phyloP scores from a whole-genome alignment of 805 yeast genomes.

The Saccharomycopsis fodiens region DNA sequence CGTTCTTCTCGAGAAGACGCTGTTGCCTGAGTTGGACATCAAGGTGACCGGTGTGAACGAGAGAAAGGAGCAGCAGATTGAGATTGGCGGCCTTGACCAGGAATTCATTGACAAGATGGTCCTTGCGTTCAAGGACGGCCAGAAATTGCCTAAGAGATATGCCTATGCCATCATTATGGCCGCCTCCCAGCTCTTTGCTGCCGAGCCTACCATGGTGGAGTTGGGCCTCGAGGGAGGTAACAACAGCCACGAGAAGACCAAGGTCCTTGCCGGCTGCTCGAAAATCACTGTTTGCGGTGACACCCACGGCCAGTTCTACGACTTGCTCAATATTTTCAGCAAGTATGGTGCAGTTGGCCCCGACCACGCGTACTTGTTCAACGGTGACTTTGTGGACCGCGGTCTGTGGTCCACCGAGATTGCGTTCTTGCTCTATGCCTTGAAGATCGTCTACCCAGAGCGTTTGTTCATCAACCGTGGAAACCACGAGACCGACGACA shows the following conservation, averaged over 20 bases:
- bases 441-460: slow-evolving; percentile 70
- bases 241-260: slow-evolving; percentile 16
- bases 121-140: slow-evolving; percentile 64
- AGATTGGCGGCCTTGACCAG: slow-evolving; percentile 35
- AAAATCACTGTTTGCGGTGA: slow-evolving; percentile 89
- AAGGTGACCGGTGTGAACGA: slow-evolving; percentile 22
- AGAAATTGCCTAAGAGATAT: slow-evolving; percentile 69
- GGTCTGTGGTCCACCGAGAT: slow-evolving; percentile 99
- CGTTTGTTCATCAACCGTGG: slow-evolving; percentile 80
- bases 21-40: slow-evolving; percentile 23
- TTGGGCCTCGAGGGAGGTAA: slow-evolving; percentile 33
- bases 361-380: slow-evolving; percentile 73
- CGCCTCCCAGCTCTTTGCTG: slow-evolving; percentile 53
- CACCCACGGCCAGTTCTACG: slow-evolving; percentile 95
- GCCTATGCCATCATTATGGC: slow-evolving; percentile 75
- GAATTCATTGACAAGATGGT: slow-evolving; percentile 61
- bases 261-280: slow-evolving; percentile 28
- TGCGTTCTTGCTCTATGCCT: slow-evolving; percentile 67
- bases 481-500: slow-evolving; percentile 92
- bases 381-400: slow-evolving; percentile 96
- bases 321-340: slow-evolving; percentile 71
- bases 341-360: slow-evolving; percentile 63
- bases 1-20: background rate
- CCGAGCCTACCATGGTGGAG: slow-evolving; percentile 74
- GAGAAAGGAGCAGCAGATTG: slow-evolving; percentile 24